These are phyloP conservation scores for Liriodendron chinense DNA, from an alignment of 164 flowering plant species.

Conservation along the genomic window DNA sequence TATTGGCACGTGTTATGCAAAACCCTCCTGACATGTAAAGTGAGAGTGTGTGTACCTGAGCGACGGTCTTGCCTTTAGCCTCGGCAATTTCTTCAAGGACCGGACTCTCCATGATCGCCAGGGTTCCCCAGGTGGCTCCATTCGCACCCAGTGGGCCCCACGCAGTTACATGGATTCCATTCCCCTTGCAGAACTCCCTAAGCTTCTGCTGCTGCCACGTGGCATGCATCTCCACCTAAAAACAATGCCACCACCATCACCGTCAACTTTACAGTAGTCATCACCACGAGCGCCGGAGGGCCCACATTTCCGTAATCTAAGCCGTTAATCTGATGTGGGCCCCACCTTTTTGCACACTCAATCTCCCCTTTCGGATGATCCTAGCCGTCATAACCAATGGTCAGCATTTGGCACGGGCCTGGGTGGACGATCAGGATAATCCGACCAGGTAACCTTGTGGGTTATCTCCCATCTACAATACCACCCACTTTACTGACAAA, in stretches of 20 bases:
- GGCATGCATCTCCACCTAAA: conserved; percentile 29
- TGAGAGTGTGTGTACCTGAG: conserved; percentile 21
- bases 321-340: too few species aligned
- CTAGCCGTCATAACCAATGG: too few species aligned
- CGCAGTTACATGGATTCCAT: conserved; percentile 25
- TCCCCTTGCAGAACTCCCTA: conserved; percentile 19
- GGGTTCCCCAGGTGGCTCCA: conserved; percentile 22
- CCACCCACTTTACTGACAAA: too few species aligned
- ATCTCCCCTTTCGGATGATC: too few species aligned
- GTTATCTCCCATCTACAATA: too few species aligned
- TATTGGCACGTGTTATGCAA: too few species aligned
- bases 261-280: not conserved
- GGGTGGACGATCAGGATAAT: too few species aligned
- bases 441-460: too few species aligned
- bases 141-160: conserved; percentile 29
- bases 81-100: conserved; percentile 27
- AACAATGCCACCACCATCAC: not conserved
- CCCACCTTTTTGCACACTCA: too few species aligned
- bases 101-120: conserved; percentile 14
- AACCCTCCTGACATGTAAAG: too few species aligned
- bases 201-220: conserved; percentile 25
- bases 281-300: not conserved
- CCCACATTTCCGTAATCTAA: not conserved
- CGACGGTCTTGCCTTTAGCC: conserved; percentile 23
- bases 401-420: too few species aligned